Evolutionary conservation across 2,329 filamentous ascomycete species (phyloP).

Genomic region (Fusarium sublunatum): DNA sequence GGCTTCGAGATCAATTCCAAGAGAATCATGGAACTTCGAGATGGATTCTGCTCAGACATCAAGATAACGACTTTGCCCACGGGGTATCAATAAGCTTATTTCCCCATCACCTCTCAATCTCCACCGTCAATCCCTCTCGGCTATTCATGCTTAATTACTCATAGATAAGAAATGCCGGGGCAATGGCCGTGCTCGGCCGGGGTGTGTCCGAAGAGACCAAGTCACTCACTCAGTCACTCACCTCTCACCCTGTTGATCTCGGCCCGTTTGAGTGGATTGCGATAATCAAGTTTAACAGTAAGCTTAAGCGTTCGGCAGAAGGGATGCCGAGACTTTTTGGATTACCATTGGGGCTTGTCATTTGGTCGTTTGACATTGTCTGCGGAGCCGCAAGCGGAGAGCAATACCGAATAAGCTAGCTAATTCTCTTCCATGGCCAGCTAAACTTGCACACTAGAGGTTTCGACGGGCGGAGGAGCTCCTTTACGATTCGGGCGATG

Average conservation of each 20-base stretch:
- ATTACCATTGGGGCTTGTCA: not conserved
- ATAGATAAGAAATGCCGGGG: constrained; percentile 20
- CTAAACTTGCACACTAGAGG: not conserved
- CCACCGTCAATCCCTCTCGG: constrained; percentile 18
- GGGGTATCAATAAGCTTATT: constrained; percentile 18
- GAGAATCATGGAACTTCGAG: not conserved
- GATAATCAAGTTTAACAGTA: not conserved
- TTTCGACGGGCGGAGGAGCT: not conserved
- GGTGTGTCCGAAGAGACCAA: not conserved
- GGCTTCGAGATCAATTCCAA: too few relatives aligned
- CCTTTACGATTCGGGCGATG: constrained; percentile 5
- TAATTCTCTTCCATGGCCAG: not conserved
- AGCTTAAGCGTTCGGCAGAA: constrained; percentile 3
- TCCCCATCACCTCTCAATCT: constrained; percentile 9
- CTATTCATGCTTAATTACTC: constrained; percentile 33
- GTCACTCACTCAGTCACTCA: not conserved
- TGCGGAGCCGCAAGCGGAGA: constrained; percentile 22
- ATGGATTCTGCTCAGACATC: too few relatives aligned
- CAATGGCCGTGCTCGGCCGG: not conserved
- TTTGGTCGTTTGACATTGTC: not conserved
- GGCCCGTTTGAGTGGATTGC: constrained; percentile 13
- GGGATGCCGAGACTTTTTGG: not conserved
- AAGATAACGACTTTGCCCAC: not conserved
- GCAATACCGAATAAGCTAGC: constrained; percentile 15
- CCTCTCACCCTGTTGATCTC: not conserved